These are phyloP conservation scores for Leucoagaricus sp. DNA, from an alignment of 1,284 basidiomycete species.

Conservation along the genomic window DNA sequence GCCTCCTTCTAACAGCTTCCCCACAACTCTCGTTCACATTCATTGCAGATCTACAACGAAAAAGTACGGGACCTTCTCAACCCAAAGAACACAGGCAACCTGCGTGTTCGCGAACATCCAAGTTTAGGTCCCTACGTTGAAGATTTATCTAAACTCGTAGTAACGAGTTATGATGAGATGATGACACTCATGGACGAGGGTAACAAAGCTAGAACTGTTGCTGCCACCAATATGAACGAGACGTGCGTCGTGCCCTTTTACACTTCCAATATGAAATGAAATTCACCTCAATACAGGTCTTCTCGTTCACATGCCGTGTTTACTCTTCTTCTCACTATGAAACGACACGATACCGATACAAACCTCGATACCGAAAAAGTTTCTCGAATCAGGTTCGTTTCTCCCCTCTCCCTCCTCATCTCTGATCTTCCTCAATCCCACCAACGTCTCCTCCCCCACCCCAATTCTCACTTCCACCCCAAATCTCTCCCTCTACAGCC, in stretches of 20 bases:
- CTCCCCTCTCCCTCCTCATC: conserved; percentile 6
- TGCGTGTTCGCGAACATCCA: conserved; percentile 96
- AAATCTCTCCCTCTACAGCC: conserved; percentile 37
- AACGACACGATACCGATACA: conserved; percentile 78
- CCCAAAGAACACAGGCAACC: conserved; percentile 95
- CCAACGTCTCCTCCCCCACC: conserved; percentile 9
- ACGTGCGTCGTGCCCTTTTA: conserved; percentile 54
- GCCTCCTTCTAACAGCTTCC: conserved; percentile 9
- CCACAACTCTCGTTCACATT: conserved; percentile 8
- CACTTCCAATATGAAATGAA: background rate
- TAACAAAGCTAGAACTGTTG: conserved; percentile 97
- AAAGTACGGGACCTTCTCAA: conserved; percentile 97
- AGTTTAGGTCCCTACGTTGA: conserved; percentile 96
- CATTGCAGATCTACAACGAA: conserved; percentile 89
- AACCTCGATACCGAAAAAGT: conserved; percentile 95
- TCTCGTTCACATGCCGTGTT: conserved; percentile 98
- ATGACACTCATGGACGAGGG: conserved; percentile 99
- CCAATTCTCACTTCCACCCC: background rate
- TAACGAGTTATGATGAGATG: conserved; percentile 92
- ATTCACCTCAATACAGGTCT: conserved; percentile 49
- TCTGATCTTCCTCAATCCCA: conserved; percentile 16
- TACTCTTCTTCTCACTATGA: conserved; percentile 92
- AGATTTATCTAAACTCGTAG: conserved; percentile 92
- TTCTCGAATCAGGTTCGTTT: conserved; percentile 83
- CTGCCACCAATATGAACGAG: conserved; percentile 99